These are phyloP conservation scores for Coelastrella sp. DNA, from an alignment of 139 green algal species.

Conservation along the genomic window DNA sequence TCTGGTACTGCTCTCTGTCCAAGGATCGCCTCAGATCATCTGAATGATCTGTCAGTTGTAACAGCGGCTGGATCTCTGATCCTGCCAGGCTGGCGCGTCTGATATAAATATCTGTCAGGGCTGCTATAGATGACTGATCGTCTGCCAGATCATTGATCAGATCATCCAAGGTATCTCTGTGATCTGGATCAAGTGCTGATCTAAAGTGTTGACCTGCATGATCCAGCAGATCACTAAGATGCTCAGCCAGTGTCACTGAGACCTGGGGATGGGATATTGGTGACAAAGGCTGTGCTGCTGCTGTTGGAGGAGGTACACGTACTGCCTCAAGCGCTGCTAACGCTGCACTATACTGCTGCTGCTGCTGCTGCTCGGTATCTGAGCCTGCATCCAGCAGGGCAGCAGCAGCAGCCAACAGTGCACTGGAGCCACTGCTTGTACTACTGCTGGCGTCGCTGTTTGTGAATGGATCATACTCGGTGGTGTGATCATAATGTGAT, in stretches of 20 bases:
- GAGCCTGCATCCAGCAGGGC: not conserved
- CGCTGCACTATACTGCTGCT: not conserved
- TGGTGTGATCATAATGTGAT: constrained; percentile 10
- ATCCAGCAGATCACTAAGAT: too few relatives aligned
- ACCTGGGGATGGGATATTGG: too few relatives aligned
- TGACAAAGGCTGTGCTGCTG: not conserved
- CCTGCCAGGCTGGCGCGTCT: not conserved
- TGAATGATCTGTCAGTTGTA: not conserved
- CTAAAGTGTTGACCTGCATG: too few relatives aligned
- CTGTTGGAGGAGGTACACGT: not conserved
- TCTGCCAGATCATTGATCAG: not conserved
- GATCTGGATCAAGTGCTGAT: too few relatives aligned
- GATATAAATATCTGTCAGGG: not conserved
- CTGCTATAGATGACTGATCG: not conserved
- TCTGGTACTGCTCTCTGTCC: not conserved
- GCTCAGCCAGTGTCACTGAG: too few relatives aligned
- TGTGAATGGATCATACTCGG: not conserved
- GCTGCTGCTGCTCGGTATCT: not conserved
- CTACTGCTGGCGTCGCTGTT: not conserved
- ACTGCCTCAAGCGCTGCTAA: not conserved
- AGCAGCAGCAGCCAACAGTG: not conserved
- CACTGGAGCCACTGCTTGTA: not conserved
- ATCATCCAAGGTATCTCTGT: not conserved
- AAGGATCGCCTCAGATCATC: not conserved
- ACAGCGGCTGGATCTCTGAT: not conserved